Evolutionary conservation across 805 yeast genomes (phyloP), one percentile per base, ranked within the genome.

Genomic region (Kodamaea nitidulidarum): DNA sequence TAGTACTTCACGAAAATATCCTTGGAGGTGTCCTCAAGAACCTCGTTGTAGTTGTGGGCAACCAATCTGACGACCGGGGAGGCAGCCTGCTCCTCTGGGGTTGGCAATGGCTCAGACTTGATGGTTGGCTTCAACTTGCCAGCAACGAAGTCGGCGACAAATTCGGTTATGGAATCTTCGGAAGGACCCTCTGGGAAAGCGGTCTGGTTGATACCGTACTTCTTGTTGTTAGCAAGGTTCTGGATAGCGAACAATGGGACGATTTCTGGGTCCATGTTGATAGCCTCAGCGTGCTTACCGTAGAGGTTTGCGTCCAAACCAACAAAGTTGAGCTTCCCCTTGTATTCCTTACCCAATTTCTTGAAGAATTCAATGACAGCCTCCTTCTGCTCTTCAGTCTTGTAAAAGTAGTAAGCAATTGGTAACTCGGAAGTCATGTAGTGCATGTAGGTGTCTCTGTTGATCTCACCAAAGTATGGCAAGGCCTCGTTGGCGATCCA

Each of bases 161-260:
- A 86, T 44, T 75, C 60, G 38, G 70, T 65, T 48, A 90, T 74
- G 14, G 72, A 75, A 38, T 73, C 65, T 20, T 38, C 36, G 32
- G 71, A 51, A 26, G 73, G 73, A 46, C 68, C 71, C 35, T 80
- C 67, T 29, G 74, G 73, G 55, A 63, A 43, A 40, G 52, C 63
- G 30, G 66, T 65, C 70, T 90, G 96, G 49, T 76, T 65, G 51
- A 81, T 68, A 59, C 90, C 90, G 60, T 75, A 91, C 72, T 91
- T 93, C 61, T 74, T 70, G 71, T 88, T 85, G 33, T 65, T 55
- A 14, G 51, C 63, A 42, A 78, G 56, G 56, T 88, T 85, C 66
- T 91, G 97, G 50, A 91, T 83, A 36, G 80, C 96, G 59, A 93
- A 82, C 43, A 91, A 78, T 62, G 98, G 98, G 32, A 65, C 56